Evolutionary conservation across 345 rosid species (phyloP), one percentile per base, ranked within the genome.

Genomic region (Odontarrhena argentea): DNA sequence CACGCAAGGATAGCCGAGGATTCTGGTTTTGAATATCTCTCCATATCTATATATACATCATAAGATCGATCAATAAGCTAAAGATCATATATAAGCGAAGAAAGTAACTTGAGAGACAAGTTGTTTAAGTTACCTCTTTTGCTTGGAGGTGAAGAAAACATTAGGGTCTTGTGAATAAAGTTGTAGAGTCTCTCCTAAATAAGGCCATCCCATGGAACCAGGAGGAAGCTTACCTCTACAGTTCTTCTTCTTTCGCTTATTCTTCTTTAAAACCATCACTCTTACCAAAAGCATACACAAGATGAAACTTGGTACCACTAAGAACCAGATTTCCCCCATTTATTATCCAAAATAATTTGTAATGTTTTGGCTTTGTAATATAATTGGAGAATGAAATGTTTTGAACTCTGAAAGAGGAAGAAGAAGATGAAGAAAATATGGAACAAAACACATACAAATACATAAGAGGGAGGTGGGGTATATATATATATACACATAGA

Each of bases 151-250:
- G 62, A 87, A 92, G 86, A 92, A 92, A 69, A 79, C 25, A 61
- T 81, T 84, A 0, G 98, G 98, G 71, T 92, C 77, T 57, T 86
- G 84, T 63, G 98, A 84, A 71, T 87, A 92, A 46, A 92, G 87
- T 67, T 82, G 92, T 53, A 81, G 81, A 50, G 98, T 92, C 63
- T 92, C 91, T 28, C 96, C 96, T 12, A 92, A 48, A 73, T 71
- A 86, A 42, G 98, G 98, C 91, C 83, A 87, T 10, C 96, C 96
- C 89, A 85, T 77, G 55, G 96, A 85, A 56, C 98, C 98, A 3
- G 98, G 95, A 47, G 98, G 95, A 53, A 89, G 92, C 71, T 82
- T 81, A 49, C 67, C n/a, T 71, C 51, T 71, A 24, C 62, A 37
- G 61, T 58, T 51, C 38, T 38, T 51, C 22, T 57, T 45, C 55